Percentiles rank a stretch among this genome's conserved stretches.
Conservation (phyloP, 2,329 filamentous ascomycete genomes). For the Trichoderma citrinoviride region DNA sequence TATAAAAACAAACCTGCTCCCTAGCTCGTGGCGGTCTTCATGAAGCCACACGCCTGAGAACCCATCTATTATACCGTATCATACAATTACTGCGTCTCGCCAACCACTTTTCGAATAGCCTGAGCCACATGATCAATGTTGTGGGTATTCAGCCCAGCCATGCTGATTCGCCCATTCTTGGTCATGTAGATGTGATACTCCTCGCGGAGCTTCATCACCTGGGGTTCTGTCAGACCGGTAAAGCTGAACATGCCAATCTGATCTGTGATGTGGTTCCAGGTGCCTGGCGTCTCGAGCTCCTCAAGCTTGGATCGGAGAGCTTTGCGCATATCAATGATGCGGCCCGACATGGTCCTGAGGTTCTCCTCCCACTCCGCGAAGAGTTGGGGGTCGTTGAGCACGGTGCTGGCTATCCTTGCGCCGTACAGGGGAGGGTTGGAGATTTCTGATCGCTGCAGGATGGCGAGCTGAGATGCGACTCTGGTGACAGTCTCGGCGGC, state of each 20-base stretch:
- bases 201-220: constrained; percentile 67
- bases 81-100: constrained; percentile 29
- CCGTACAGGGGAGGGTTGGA: constrained; percentile 95
- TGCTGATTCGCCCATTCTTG: constrained; percentile 96
- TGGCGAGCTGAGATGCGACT: constrained; percentile 83
- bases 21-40: background rate
- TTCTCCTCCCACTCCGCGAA: constrained; percentile 93
- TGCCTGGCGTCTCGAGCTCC: constrained; percentile 78
- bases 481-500: constrained; percentile 60
- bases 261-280: constrained; percentile 95
- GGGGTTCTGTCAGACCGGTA: constrained; percentile 71
- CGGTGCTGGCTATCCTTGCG: constrained; percentile 77
- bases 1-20: background rate
- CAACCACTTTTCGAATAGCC: constrained; percentile 81
- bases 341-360: constrained; percentile 87
- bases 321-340: constrained; percentile 89
- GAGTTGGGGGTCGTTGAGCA: constrained; percentile 78
- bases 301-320: constrained; percentile 77
- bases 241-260: constrained; percentile 99
- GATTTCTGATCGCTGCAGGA: constrained; percentile 95
- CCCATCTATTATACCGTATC: constrained; percentile 8
- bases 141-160: constrained; percentile 92
- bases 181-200: constrained; percentile 85
- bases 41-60: background rate
- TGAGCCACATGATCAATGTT: constrained; percentile 93